Evolutionary conservation across 768 basidiomycete genomes (phyloP).

Genomic region (Filobasidium floriforme): DNA sequence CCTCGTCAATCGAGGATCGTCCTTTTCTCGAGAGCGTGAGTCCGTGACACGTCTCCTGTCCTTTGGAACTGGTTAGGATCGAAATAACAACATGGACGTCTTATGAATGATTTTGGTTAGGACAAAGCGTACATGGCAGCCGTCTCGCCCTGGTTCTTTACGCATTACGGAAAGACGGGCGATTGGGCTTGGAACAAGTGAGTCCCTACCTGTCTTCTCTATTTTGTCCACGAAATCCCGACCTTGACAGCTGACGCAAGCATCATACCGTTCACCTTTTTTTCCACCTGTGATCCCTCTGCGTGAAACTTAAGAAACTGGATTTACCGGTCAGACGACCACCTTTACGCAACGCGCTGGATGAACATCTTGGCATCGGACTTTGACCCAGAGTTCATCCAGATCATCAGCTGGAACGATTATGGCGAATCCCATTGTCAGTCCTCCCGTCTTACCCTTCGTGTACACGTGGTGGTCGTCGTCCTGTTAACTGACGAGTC

Average conservation of each 20-base stretch:
- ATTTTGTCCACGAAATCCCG: no score
- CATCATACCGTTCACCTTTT: background rate
- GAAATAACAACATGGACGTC: background rate
- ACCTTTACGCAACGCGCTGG: conserved; percentile 40
- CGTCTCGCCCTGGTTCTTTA: conserved; percentile 43
- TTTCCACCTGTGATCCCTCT: no score
- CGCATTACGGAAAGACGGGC: conserved; percentile 43
- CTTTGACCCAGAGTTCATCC: conserved; percentile 38
- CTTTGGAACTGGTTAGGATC: background rate
- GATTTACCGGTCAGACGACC: conserved; percentile 44
- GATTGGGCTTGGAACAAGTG: conserved; percentile 44
- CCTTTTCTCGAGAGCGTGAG: conserved; percentile 34
- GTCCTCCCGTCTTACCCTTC: background rate
- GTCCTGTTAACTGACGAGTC: no score
- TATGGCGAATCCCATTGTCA: conserved; percentile 40
- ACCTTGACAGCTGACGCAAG: background rate
- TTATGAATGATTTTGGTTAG: no score
- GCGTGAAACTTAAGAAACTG: no score
- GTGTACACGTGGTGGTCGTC: background rate
- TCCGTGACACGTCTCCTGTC: background rate
- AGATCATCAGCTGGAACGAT: conserved; percentile 46
- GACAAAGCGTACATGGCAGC: conserved; percentile 44
- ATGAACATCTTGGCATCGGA: conserved; percentile 27
- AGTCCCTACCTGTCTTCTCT: no score
- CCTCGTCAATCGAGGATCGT: conserved; percentile 28